Base-by-base conservation (phyloP, 768 basidiomycete species). In the Phaeolepiota aurea region DNA sequence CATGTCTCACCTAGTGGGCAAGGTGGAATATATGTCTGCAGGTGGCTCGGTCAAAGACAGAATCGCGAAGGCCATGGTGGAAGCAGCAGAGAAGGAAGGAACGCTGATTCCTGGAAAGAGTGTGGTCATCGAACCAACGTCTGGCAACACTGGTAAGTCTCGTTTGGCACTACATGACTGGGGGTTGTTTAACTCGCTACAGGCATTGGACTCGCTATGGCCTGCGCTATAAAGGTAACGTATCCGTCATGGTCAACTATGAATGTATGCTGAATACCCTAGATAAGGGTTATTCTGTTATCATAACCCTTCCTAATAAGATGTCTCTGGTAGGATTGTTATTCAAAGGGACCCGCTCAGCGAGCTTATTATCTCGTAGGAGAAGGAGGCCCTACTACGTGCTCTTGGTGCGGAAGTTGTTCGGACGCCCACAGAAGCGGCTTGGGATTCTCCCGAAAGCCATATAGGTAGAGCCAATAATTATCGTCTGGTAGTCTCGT, bases 31-130 rank as follows among this genome's bases (percentile, higher is more conserved):
- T 57, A 75, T 87, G 54, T 91, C 87, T 14, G 82, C 80, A 1
- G 96, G 94, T 7, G 94, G 94, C 2, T 91, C 87, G 2, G 85
- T 97, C 44, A 99, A 99, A 65, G 94, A 98, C 57, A 71, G 93
- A 44, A 94, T 98, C 40, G 93, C 92, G 19, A 93, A 90, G 59
- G 80, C 89, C 9, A 99, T 99, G 94, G 78, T 98, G 1, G 83
- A 91, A 48, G 76, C 82, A n/a, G 96, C 94, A 4, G 96, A 99
- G 68, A 69, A 71, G 40, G 82, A 89, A 22, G 93, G 92, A 22
- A 79, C 68, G 37, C 76, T 99, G 30, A 71, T 88, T 23, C 87
- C 87, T 1, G 92, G 92, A 0, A 71, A 88, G 61, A 90, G 87
- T 49, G 79, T 93, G 38, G 79, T 98, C 42, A 93, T 99, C 44